These are phyloP conservation scores for Craterostigma plantagineum DNA, from an alignment of 257 asterid genomes.

Conservation along the genomic window DNA sequence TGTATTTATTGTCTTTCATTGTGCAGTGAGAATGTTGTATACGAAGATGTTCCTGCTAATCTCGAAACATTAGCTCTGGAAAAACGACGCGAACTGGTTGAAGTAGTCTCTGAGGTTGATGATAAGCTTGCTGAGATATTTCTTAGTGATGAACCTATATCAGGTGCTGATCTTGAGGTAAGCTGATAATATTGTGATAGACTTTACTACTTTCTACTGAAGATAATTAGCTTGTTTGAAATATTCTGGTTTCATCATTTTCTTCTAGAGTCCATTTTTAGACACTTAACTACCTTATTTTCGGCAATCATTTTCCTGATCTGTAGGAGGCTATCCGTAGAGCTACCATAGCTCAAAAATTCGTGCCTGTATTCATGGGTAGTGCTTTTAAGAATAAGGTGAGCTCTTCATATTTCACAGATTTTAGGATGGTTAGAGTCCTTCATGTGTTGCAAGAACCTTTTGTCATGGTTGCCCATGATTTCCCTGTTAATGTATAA, in stretches of 20 bases:
- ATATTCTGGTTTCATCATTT: slow-evolving; percentile 7
- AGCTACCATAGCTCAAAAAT: slow-evolving; percentile 72
- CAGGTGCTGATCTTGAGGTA: slow-evolving; percentile 74
- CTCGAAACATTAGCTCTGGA: slow-evolving; percentile 46
- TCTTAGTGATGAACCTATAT: slow-evolving; percentile 85
- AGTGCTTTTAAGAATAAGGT: slow-evolving; percentile 99
- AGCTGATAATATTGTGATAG: slow-evolving; percentile 1
- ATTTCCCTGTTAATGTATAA: no score
- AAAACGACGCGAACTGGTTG: slow-evolving; percentile 85
- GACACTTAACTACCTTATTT: slow-evolving; percentile 1
- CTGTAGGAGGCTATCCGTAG: slow-evolving; percentile 84
- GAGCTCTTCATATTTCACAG: slow-evolving; percentile 7
- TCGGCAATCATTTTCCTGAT: slow-evolving; percentile 3
- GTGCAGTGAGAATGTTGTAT: slow-evolving; percentile 56
- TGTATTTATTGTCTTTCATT: slow-evolving; percentile 5
- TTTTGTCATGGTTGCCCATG: background rate
- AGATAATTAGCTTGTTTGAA: slow-evolving; percentile 3
- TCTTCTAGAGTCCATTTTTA: slow-evolving; percentile 7
- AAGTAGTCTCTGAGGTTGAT: slow-evolving; percentile 90
- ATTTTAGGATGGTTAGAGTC: background rate
- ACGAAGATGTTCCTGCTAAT: slow-evolving; percentile 72
- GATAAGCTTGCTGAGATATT: slow-evolving; percentile 82
- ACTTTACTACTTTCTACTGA: background rate
- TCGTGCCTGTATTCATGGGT: slow-evolving; percentile 97
- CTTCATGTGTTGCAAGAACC: no score